These are phyloP conservation scores for Claviceps humidiphila DNA, from an alignment of 2,329 filamentous ascomycete genomes.

Conservation along the genomic window DNA sequence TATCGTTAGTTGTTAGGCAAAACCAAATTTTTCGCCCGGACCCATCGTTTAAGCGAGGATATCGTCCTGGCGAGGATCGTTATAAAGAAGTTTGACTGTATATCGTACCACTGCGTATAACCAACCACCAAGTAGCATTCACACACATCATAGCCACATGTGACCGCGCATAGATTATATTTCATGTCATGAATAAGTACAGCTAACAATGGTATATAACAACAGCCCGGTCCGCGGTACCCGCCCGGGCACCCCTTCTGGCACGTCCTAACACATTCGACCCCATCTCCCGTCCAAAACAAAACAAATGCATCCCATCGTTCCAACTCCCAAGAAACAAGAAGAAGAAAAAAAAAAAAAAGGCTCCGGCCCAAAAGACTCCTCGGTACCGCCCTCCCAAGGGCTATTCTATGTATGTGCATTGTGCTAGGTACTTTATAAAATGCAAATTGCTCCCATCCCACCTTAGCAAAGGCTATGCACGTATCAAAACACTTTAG, in stretches of 20 bases:
- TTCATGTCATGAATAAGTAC: slow-evolving; percentile 9
- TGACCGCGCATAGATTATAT: not conserved
- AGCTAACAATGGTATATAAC: slow-evolving; percentile 7
- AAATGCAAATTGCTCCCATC: slow-evolving; percentile 15
- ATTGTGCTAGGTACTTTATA: slow-evolving; percentile 11
- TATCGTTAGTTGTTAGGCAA: too few species aligned
- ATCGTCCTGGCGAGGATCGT: too few species aligned
- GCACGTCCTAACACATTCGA: too few species aligned
- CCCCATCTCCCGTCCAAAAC: not conserved
- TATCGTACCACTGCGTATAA: too few species aligned
- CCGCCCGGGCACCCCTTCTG: slow-evolving; percentile 7
- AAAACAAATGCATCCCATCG: not conserved
- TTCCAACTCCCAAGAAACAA: not conserved
- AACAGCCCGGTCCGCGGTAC: slow-evolving; percentile 6
- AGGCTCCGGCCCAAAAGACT: not conserved
- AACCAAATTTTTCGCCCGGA: too few species aligned
- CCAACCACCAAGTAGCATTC: too few species aligned
- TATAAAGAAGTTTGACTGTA: too few species aligned
- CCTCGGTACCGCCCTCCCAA: not conserved
- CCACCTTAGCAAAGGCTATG: not conserved
- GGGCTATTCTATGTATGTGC: slow-evolving; percentile 1
- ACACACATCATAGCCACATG: not conserved
- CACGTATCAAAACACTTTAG: slow-evolving; percentile 15
- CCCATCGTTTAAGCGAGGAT: too few species aligned
- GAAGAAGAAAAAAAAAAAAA: not conserved